Percentiles rank a stretch among this genome's conserved stretches.
phyloP scores from a whole-genome alignment of 352 stramenopile species.

The Phytophthora boehmeriae region DNA sequence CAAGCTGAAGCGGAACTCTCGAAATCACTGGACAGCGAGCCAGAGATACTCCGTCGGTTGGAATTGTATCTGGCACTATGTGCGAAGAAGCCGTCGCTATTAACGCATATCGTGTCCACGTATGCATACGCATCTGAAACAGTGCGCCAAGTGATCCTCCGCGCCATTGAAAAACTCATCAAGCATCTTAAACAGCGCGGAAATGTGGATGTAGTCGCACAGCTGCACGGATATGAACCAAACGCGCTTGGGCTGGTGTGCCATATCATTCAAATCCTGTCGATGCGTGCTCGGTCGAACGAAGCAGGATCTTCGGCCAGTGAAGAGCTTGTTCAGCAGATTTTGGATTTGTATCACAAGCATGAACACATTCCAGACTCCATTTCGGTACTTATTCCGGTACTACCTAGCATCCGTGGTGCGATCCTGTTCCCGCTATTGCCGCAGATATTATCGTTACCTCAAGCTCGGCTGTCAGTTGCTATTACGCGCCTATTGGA shows the following conservation, averaged over 20 bases:
- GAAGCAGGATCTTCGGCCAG: slow-evolving; percentile 38
- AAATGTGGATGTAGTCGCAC: slow-evolving; percentile 60
- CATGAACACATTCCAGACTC: slow-evolving; percentile 65
- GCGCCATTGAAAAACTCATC: slow-evolving; percentile 86
- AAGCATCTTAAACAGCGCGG: slow-evolving; percentile 81
- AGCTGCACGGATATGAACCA: slow-evolving; percentile 68
- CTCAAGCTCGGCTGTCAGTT: slow-evolving; percentile 57
- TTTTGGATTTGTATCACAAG: slow-evolving; percentile 64
- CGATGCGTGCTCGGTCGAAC: slow-evolving; percentile 41
- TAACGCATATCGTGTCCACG: slow-evolving; percentile 60
- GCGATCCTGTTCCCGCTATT: slow-evolving; percentile 69
- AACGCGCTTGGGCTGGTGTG: slow-evolving; percentile 70
- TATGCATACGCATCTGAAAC: slow-evolving; percentile 66
- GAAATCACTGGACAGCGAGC: slow-evolving; percentile 47
- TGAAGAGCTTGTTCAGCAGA: slow-evolving; percentile 63
- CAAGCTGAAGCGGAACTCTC: slow-evolving; percentile 44
- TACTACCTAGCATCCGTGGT: slow-evolving; percentile 59
- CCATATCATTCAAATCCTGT: slow-evolving; percentile 81
- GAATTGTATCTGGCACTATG: slow-evolving; percentile 78
- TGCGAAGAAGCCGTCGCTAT: slow-evolving; percentile 73
- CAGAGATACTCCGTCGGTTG: slow-evolving; percentile 68
- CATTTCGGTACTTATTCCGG: slow-evolving; percentile 72
- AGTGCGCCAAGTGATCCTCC: slow-evolving; percentile 75
- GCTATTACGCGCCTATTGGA: slow-evolving; percentile 77
- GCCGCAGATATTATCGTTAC: slow-evolving; percentile 60